phyloP scores from a whole-genome alignment of 805 yeast genomes.

The Zygoascus ofunaensis region DNA sequence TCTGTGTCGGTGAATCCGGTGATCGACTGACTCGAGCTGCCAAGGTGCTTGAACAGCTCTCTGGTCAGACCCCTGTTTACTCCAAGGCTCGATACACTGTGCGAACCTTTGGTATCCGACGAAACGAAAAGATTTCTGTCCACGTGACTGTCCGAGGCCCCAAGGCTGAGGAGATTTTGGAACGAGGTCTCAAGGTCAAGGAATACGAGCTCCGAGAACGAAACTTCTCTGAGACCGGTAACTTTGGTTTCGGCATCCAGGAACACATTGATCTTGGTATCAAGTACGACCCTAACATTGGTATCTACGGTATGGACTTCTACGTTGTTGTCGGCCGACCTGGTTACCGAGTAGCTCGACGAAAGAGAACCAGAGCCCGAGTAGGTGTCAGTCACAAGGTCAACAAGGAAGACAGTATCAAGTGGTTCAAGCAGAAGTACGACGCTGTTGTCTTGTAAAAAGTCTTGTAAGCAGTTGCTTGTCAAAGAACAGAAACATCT shows the following conservation, averaged over 20 bases:
- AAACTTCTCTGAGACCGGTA: slow-evolving; percentile 98
- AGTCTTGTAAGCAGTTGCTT: too few relatives aligned
- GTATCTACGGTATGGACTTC: slow-evolving; percentile 99
- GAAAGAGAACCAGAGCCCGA: slow-evolving; percentile 79
- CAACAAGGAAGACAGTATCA: slow-evolving; percentile 85
- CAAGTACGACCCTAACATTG: slow-evolving; percentile 99
- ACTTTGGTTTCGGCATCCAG: slow-evolving; percentile 99
- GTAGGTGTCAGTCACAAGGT: slow-evolving; percentile 92
- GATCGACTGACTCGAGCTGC: slow-evolving; percentile 99
- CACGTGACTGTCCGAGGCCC: slow-evolving; percentile 99
- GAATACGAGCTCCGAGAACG: slow-evolving; percentile 92
- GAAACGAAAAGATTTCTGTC: slow-evolving; percentile 99
- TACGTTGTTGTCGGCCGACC: slow-evolving; percentile 99
- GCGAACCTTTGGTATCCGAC: slow-evolving; percentile 99
- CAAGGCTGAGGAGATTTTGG: slow-evolving; percentile 98
- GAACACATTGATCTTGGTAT: slow-evolving; percentile 99
- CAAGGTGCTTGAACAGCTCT: slow-evolving; percentile 98
- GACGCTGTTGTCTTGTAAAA: slow-evolving; percentile 75
- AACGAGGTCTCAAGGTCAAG: slow-evolving; percentile 99
- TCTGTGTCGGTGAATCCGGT: slow-evolving; percentile 99
- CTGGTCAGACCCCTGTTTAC: slow-evolving; percentile 99
- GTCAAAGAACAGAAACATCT: background rate
- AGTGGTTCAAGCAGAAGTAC: slow-evolving; percentile 99
- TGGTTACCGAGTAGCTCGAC: slow-evolving; percentile 95
- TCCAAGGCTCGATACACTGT: slow-evolving; percentile 99